These are phyloP conservation scores for Phaffomyces thermotolerans DNA, from an alignment of 805 yeast genomes.

Conservation along the genomic window DNA sequence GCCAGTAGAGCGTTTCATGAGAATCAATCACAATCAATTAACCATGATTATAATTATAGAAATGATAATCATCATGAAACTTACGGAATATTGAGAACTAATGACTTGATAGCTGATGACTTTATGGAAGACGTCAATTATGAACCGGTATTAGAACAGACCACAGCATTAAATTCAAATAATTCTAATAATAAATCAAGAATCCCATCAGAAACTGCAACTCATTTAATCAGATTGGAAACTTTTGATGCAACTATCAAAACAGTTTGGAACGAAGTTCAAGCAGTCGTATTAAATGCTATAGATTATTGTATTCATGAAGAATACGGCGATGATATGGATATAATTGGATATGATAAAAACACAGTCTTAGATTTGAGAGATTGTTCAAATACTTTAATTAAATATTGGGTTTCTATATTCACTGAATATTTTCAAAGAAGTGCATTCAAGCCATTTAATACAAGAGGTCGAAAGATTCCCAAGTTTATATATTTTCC, in stretches of 20 bases:
- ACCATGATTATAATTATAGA: no score
- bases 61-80: neutral
- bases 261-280: constrained; percentile 35
- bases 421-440: constrained; percentile 42
- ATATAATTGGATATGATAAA: constrained; percentile 41
- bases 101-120: neutral
- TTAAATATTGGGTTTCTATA: constrained; percentile 47
- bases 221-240: constrained; percentile 6
- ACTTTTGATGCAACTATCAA: constrained; percentile 14
- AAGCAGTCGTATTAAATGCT: constrained; percentile 34
- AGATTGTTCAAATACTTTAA: constrained; percentile 37
- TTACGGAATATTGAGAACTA: neutral
- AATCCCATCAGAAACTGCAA: neutral
- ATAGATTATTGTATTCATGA: constrained; percentile 44
- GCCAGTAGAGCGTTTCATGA: constrained; percentile 28
- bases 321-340: constrained; percentile 50
- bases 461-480: constrained; percentile 20
- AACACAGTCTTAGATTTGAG: constrained; percentile 27
- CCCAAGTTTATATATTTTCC: constrained; percentile 27
- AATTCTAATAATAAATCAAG: neutral
- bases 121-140: neutral
- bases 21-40: neutral
- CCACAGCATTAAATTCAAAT: neutral
- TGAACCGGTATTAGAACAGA: neutral
- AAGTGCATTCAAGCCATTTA: constrained; percentile 15